phyloP scores from a whole-genome alignment of 139 green algal species.

The Ulvella scutata region DNA sequence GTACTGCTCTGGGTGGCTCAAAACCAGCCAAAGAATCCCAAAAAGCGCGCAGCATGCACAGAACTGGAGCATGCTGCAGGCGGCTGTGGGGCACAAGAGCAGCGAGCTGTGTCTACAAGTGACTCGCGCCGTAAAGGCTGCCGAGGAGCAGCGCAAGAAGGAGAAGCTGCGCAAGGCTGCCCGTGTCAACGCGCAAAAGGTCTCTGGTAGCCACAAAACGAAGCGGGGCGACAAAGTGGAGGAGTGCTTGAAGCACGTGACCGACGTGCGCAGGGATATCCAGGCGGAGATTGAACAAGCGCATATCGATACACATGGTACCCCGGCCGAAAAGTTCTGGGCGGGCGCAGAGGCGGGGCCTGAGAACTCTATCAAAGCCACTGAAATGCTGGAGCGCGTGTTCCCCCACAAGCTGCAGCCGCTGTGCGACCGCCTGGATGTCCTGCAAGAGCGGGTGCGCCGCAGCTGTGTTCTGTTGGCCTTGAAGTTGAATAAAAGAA shows the following conservation, averaged over 20 bases:
- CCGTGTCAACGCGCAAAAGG: not conserved
- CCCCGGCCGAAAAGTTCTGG: conserved; percentile 1
- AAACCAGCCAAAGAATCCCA: no score
- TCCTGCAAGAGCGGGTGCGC: not conserved
- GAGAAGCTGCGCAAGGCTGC: not conserved
- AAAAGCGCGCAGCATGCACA: no score
- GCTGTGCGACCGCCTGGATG: not conserved
- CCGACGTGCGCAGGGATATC: not conserved
- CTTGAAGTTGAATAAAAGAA: no score
- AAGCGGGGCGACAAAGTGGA: not conserved
- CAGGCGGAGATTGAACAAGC: not conserved
- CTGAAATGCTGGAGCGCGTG: not conserved
- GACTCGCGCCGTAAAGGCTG: not conserved
- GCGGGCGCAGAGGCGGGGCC: not conserved
- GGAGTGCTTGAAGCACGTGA: not conserved
- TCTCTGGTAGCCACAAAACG: not conserved
- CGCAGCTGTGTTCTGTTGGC: not conserved
- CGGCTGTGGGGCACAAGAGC: not conserved
- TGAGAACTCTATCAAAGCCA: not conserved
- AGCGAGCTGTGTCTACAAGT: not conserved
- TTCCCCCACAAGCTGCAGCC: conserved; percentile 3
- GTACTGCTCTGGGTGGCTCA: not conserved
- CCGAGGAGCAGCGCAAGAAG: not conserved
- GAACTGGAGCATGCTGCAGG: no score
- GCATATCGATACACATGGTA: not conserved